Conservation (phyloP, 2,329 filamentous ascomycete species). For the Huntiella bhutanensis region DNA sequence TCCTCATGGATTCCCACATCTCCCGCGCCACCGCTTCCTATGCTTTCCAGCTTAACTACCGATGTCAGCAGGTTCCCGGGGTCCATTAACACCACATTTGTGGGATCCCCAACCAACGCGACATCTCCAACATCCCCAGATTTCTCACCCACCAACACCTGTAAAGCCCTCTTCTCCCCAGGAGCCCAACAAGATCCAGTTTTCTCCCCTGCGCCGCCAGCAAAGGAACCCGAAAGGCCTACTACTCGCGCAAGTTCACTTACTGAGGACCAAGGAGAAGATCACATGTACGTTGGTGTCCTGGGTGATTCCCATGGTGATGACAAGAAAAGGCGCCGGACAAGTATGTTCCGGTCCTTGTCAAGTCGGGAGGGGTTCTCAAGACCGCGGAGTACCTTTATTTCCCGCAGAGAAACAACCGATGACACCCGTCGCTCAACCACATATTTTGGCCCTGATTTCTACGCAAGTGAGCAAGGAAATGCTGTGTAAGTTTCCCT, state of each 20-base stretch:
- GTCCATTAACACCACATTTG: neutral
- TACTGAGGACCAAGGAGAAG: neutral
- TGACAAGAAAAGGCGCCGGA: constrained; percentile 8
- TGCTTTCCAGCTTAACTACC: no score
- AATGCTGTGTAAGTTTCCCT: constrained; percentile 8
- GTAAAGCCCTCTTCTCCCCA: neutral
- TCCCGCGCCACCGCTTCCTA: no score
- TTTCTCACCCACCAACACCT: neutral
- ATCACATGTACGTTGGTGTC: constrained; percentile 10
- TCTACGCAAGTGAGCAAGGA: constrained; percentile 9
- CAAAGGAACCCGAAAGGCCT: neutral
- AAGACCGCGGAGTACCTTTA: constrained; percentile 7
- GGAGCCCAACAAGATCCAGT: neutral
- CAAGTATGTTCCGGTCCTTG: constrained; percentile 8
- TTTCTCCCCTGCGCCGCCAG: constrained; percentile 1
- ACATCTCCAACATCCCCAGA: neutral
- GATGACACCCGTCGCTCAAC: neutral
- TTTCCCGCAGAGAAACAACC: neutral
- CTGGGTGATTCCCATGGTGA: constrained; percentile 4
- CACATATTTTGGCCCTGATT: constrained; percentile 6
- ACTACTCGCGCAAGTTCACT: constrained; percentile 2
- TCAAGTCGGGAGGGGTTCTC: constrained; percentile 6
- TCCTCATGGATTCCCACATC: no score
- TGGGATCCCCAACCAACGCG: neutral
- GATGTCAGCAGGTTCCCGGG: no score